A percentile compares a stretch with the other conserved stretches of the same genome.
Conservation (phyloP, 2,329 filamentous ascomycete genomes). For the Fusarium coicis region DNA sequence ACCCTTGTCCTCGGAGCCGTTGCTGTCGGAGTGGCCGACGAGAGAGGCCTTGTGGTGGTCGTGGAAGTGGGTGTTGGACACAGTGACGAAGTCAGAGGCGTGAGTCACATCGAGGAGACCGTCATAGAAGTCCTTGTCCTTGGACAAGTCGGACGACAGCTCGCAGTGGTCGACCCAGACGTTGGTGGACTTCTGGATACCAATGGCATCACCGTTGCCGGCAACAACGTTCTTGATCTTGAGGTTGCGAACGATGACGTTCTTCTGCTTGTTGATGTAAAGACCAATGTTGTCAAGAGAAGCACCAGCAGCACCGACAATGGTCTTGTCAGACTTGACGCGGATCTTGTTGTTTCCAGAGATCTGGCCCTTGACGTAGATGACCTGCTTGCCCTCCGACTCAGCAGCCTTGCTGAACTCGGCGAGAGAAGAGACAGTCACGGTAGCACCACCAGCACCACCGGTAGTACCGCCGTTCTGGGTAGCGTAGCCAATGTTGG, state of each 20-base stretch:
- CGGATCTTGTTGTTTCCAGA: conserved; percentile 52
- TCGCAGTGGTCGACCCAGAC: conserved; percentile 77
- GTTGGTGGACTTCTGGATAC: conserved; percentile 66
- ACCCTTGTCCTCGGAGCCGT: conserved; percentile 67
- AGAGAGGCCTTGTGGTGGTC: conserved; percentile 68
- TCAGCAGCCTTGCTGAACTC: conserved; percentile 59
- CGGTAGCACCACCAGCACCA: conserved; percentile 60
- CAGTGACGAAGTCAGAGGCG: conserved; percentile 69
- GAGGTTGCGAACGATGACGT: conserved; percentile 73
- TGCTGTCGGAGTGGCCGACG: conserved; percentile 69
- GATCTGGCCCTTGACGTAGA: conserved; percentile 56
- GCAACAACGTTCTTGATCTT: conserved; percentile 66
- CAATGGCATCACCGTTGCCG: conserved; percentile 67
- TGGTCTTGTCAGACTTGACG: conserved; percentile 58
- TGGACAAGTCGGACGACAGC: conserved; percentile 66
- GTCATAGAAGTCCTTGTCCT: conserved; percentile 77
- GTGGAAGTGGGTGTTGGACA: conserved; percentile 50
- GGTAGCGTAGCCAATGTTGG: conserved; percentile 50
- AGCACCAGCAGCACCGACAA: conserved; percentile 53
- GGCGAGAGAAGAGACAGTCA: conserved; percentile 56
- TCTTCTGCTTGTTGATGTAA: conserved; percentile 62
- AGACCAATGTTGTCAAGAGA: conserved; percentile 61
- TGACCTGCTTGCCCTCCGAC: conserved; percentile 55
- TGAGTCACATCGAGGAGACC: conserved; percentile 73
- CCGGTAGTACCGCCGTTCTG: conserved; percentile 59